Conservation (phyloP, 2,329 filamentous ascomycete genomes). For the Chaetomiaceae sp. region DNA sequence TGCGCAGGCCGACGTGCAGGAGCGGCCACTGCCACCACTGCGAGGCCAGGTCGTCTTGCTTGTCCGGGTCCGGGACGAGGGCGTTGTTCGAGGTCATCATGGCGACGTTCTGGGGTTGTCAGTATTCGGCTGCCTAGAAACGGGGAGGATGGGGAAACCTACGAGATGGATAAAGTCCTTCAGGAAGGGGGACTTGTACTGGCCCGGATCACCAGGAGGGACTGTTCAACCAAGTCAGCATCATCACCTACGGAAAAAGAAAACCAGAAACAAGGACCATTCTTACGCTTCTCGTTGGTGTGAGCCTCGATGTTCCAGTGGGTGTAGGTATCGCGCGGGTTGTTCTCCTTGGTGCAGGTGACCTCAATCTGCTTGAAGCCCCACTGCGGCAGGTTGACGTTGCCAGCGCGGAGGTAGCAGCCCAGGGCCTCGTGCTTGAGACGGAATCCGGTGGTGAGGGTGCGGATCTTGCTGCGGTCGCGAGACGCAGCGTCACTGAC, state of each 20-base stretch:
- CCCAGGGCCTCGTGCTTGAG: slow-evolving; percentile 75
- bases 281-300: slow-evolving; percentile 80
- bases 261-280: no score
- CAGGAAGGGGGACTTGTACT: slow-evolving; percentile 94
- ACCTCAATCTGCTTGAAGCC: slow-evolving; percentile 99
- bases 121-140: background rate
- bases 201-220: slow-evolving; percentile 79
- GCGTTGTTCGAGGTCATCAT: slow-evolving; percentile 99
- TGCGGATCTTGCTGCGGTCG: slow-evolving; percentile 80
- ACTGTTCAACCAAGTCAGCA: slow-evolving; percentile 50
- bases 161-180: slow-evolving; percentile 85
- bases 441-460: slow-evolving; percentile 88
- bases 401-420: slow-evolving; percentile 93
- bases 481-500: slow-evolving; percentile 82
- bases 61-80: slow-evolving; percentile 93
- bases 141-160: slow-evolving; percentile 1
- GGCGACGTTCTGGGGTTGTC: slow-evolving; percentile 64
- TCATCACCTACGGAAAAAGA: background rate
- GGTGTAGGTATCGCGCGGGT: slow-evolving; percentile 86
- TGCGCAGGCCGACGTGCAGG: slow-evolving; percentile 88
- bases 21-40: slow-evolving; percentile 99
- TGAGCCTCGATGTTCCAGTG: slow-evolving; percentile 99
- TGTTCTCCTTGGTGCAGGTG: slow-evolving; percentile 89
- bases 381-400: slow-evolving; percentile 96
- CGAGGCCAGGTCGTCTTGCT: slow-evolving; percentile 96